Evolutionary conservation across 2,329 filamentous ascomycete species (phyloP).

Genomic region (Ophiostoma piceae): DNA sequence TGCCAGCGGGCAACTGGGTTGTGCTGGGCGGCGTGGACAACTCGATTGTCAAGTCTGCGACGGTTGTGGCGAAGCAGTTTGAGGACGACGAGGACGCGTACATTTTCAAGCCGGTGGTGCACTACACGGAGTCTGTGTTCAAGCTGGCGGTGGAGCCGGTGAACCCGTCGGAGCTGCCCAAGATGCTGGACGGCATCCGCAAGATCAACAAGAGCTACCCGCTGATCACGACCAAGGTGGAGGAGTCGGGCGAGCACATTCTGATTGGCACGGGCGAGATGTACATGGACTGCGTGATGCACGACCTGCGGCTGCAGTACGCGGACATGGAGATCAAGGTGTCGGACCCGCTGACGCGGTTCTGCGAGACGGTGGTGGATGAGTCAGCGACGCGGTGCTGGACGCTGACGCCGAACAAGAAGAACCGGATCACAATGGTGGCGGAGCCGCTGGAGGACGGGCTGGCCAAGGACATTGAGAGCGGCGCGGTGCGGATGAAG

Average conservation of each 20-base stretch:
- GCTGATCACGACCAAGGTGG: conserved; percentile 90
- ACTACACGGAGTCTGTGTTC: conserved; percentile 96
- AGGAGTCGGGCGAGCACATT: conserved; percentile 95
- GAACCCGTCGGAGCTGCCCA: conserved; percentile 94
- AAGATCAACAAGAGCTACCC: conserved; percentile 99
- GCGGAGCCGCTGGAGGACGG: conserved; percentile 93
- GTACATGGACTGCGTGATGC: conserved; percentile 99
- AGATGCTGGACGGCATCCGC: conserved; percentile 94
- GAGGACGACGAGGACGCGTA: conserved; percentile 87
- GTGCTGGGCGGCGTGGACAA: conserved; percentile 92
- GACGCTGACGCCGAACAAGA: conserved; percentile 96
- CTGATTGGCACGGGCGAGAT: conserved; percentile 91
- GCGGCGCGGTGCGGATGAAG: conserved; percentile 81
- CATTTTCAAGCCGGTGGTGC: conserved; percentile 86
- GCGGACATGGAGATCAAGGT: conserved; percentile 99
- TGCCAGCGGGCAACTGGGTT: conserved; percentile 90
- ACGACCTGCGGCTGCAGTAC: conserved; percentile 88
- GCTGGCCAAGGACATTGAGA: conserved; percentile 91
- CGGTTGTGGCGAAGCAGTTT: conserved; percentile 72
- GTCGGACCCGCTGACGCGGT: conserved; percentile 92
- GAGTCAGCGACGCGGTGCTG: conserved; percentile 98
- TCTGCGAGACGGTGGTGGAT: conserved; percentile 96
- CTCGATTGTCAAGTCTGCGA: conserved; percentile 96
- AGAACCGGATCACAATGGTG: conserved; percentile 98
- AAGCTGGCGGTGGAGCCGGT: conserved; percentile 98